These are phyloP conservation scores for Mycogone perniciosa DNA, from an alignment of 2,329 filamentous ascomycete species.

Conservation along the genomic window DNA sequence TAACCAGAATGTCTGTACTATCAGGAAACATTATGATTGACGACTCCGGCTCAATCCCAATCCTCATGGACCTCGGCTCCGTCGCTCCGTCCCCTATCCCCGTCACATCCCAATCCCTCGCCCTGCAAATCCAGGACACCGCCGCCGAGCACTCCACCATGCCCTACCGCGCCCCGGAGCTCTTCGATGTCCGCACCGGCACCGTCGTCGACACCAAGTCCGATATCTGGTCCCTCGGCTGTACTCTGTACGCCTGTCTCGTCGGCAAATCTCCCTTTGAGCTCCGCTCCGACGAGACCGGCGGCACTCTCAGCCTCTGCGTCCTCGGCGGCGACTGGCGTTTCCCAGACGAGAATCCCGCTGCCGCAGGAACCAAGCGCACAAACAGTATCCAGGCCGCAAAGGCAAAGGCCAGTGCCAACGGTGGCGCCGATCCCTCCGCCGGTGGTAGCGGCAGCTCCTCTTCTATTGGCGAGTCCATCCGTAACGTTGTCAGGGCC, in stretches of 20 bases:
- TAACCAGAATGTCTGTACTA: background rate
- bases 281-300: constrained; percentile 90
- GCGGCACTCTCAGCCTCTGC: constrained; percentile 86
- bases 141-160: constrained; percentile 97
- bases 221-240: constrained; percentile 95
- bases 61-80: constrained; percentile 96
- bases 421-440: constrained; percentile 20
- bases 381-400: constrained; percentile 36
- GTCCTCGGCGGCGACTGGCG: constrained; percentile 92
- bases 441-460: constrained; percentile 18
- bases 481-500: constrained; percentile 79
- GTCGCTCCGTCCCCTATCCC: constrained; percentile 79
- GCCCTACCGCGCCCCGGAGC: constrained; percentile 94
- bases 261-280: constrained; percentile 97
- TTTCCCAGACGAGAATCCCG: constrained; percentile 80
- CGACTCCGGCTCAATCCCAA: constrained; percentile 78
- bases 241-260: constrained; percentile 94
- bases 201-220: constrained; percentile 90
- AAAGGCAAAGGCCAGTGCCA: constrained; percentile 21
- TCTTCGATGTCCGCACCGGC: constrained; percentile 96
- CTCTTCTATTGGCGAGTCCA: constrained; percentile 66
- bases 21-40: constrained; percentile 97
- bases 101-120: constrained; percentile 83
- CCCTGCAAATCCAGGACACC: constrained; percentile 86
- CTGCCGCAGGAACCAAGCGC: constrained; percentile 38